Base-by-base conservation (phyloP, 805 yeast species). In the Metschnikowia anglica region DNA sequence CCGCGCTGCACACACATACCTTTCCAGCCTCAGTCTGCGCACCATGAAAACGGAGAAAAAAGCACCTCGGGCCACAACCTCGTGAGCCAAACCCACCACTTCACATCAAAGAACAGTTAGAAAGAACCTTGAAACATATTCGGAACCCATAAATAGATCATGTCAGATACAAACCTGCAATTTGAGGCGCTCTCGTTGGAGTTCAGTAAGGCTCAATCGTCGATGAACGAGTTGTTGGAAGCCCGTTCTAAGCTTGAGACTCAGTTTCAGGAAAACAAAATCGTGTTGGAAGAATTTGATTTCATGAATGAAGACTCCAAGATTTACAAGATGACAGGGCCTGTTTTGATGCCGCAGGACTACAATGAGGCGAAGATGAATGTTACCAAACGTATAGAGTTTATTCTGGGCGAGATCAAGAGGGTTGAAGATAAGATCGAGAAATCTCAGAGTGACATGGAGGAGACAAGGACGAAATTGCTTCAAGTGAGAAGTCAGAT, bases 231-330 rank as follows among this genome's bases (percentile, higher is more conserved):
- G 39, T 68, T 80, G 32, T 73, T 89, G 27, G 69, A 78, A 4
- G 80, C 88, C 10, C 81, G 98, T 57, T 95, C 91, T 52, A 79
- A 83, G 58, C 75, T 93, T 34, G 99, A 93, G 60, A 87, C 97
- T 1, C 99, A 93, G 66, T 79, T 73, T 54, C 99, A 93, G 64
- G 99, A 93, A 63, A 90, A 90, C 63, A 81, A 81, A 55, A 90
- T 93, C 37, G 99, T 93, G 12, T 74, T 81, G 51, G 82, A 78
- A 44, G 99, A 93, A 65, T 86, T 93, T 55, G 78, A 76, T 21
- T 46, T 53, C 33, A 68, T 86, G 43, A 76, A 77, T 43, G 85
- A 80, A 26, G 85, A 79, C 28, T 74, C 95, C 12, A 86, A 85
- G 54, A 81, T 93, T 19, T 93, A 79, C 68, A 93, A 93, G 65